These are phyloP conservation scores for Fusarium chaquense DNA, from an alignment of 2,329 filamentous ascomycete genomes.

Conservation along the genomic window DNA sequence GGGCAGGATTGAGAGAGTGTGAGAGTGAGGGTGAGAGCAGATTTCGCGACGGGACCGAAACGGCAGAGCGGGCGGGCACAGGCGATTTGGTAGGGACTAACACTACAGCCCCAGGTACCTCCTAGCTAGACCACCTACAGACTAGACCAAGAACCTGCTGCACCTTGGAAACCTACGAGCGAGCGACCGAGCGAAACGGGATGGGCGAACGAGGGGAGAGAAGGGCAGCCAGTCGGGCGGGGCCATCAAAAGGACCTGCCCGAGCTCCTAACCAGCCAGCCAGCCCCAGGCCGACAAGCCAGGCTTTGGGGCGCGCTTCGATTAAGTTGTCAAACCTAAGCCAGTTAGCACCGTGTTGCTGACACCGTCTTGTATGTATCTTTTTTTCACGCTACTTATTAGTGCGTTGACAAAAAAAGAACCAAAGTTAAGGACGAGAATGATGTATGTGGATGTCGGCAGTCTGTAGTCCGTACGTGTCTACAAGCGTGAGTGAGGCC, in stretches of 20 bases:
- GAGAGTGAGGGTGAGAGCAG: constrained; percentile 5
- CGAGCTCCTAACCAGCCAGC: constrained; percentile 11
- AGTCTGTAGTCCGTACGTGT: too few relatives aligned
- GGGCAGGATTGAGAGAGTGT: not conserved
- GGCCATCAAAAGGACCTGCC: constrained; percentile 39
- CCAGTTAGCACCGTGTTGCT: constrained; percentile 28
- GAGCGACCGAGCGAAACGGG: constrained; percentile 31
- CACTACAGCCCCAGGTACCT: constrained; percentile 5
- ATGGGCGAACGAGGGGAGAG: constrained; percentile 20
- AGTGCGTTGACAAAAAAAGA: not conserved
- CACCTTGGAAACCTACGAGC: constrained; percentile 15
- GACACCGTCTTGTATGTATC: constrained; percentile 33
- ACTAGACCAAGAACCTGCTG: not conserved
- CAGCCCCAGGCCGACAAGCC: not conserved
- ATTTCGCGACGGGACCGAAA: constrained; percentile 44
- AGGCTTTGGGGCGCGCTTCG: constrained; percentile 33
- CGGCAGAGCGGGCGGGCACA: constrained; percentile 26
- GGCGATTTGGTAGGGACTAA: constrained; percentile 18
- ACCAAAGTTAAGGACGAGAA: not conserved
- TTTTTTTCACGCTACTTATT: constrained; percentile 8
- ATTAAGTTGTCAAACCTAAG: constrained; percentile 2
- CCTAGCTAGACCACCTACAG: constrained; percentile 3
- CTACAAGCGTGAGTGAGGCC: constrained; percentile 19
- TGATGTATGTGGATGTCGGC: too few relatives aligned
- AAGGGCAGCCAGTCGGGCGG: constrained; percentile 21